A percentile compares a stretch with the other conserved stretches of the same genome.
Evolutionary conservation across 2,329 filamentous ascomycete genomes (phyloP).

Genomic region (Penicillium sclerotigenum): DNA sequence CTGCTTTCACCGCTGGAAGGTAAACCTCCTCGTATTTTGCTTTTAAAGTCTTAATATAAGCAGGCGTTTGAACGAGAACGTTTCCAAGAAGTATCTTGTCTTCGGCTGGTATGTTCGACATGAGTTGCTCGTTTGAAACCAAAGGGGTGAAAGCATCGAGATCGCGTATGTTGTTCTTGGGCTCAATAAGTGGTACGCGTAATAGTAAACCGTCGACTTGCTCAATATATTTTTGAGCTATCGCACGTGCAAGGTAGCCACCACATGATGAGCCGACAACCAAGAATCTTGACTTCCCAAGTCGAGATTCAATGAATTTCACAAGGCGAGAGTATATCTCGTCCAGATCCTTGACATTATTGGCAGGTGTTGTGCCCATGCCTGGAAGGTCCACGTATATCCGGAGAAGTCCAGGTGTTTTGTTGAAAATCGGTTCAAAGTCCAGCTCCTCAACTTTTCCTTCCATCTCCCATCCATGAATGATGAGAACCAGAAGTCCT

Average conservation of each 20-base stretch:
- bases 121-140: conserved; percentile 23
- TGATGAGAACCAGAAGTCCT: conserved; percentile 27
- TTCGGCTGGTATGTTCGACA: conserved; percentile 21
- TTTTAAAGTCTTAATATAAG: conserved; percentile 23
- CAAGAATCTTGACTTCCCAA: conserved; percentile 24
- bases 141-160: conserved; percentile 25
- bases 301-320: conserved; percentile 27
- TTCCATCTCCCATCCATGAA: conserved; percentile 29
- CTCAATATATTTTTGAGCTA: conserved; percentile 25
- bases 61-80: conserved; percentile 27
- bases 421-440: conserved; percentile 31
- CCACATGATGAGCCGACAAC: conserved; percentile 30
- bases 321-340: conserved; percentile 26
- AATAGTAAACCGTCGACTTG: conserved; percentile 28
- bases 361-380: conserved; percentile 29
- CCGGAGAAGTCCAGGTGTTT: conserved; percentile 17
- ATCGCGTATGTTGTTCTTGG: conserved; percentile 23
- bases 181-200: conserved; percentile 29
- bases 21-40: conserved; percentile 18
- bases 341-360: conserved; percentile 25
- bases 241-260: conserved; percentile 28
- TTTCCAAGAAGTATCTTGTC: conserved; percentile 25
- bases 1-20: conserved; percentile 17
- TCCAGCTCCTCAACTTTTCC: conserved; percentile 23
- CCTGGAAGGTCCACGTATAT: conserved; percentile 33